Evolutionary conservation across 306 rosid species (phyloP).

Genomic region (Arachis hypogaea): DNA sequence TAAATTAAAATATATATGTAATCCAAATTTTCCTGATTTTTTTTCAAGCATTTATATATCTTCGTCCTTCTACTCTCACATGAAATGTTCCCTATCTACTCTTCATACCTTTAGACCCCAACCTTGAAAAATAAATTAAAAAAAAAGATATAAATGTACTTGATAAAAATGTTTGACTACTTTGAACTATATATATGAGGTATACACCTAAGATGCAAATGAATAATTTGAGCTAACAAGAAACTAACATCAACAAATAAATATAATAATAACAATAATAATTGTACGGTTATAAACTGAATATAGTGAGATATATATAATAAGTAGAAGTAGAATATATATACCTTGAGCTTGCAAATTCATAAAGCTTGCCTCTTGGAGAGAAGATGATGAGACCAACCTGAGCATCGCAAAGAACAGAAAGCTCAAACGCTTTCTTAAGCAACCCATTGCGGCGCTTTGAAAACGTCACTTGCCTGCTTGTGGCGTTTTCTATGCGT

Average conservation of each 20-base stretch:
- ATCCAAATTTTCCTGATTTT: no score
- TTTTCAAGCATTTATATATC: no score
- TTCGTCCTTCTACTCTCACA: not conserved
- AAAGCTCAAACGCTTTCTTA: constrained; percentile 91
- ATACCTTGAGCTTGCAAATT: constrained; percentile 53
- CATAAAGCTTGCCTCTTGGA: constrained; percentile 56
- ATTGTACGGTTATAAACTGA: no score
- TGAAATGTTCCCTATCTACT: not conserved
- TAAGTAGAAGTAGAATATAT: not conserved
- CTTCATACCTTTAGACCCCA: not conserved
- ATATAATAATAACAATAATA: no score
- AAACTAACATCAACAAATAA: no score
- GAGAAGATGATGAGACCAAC: constrained; percentile 54
- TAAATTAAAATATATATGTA: no score
- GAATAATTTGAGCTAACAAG: not conserved
- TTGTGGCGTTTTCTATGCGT: constrained; percentile 90
- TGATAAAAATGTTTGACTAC: constrained; percentile 1
- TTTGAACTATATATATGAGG: not conserved
- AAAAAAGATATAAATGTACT: not conserved
- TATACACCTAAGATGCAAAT: not conserved
- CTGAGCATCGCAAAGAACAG: constrained; percentile 76
- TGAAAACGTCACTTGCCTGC: constrained; percentile 86
- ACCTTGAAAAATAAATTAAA: not conserved
- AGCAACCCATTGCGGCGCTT: constrained; percentile 81
- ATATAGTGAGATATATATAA: not conserved